Base-by-base conservation (phyloP, 192 early-diverging fungal species). In the Coemansia sp. region DNA sequence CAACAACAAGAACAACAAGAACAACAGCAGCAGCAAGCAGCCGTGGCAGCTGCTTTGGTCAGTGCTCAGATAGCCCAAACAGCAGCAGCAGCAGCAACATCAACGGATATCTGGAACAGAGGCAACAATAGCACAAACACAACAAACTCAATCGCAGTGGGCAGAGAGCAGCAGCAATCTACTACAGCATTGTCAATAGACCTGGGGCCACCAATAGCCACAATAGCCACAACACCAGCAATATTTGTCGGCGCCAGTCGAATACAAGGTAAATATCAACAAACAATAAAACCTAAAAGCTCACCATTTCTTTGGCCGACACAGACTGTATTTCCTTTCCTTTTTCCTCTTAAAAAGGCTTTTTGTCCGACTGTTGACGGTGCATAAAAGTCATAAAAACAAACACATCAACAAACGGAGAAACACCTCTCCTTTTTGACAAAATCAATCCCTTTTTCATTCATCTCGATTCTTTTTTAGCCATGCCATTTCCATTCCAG, bases 161-260 rank as follows among this genome's bases (percentile, higher is more conserved):
- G 19, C 18, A 43, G 21, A n/a, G 55, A 43, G 21, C 6, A 52
- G 39, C 21, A 18, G 39, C 1, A 22, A 6, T 43, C 66, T 40
- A 16, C 40, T 11, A 9, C 60, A 15, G 57, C 45, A 48, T 12
- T 32, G 9, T 61, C 62, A 26, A 39, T 48, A 12, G 41, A 37
- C 36, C 3, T 56, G 26, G 56, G 61, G 22, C 22, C 26, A 16
- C 62, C 66, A 4, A 67, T 81, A 32, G 67, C 73, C 12, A 75
- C 78, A 3, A 75, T 63, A 19, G 59, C 67, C 15, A 80, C 78
- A 19, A 75, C 78, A 3, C 78, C 78, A 3, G 78, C 78, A 21
- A 62, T 80, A 36, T 80, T 80, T 67, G 73, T 80, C 12, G 72
- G 56, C 19, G 16, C 63, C 45, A 69, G 72, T 46, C 36, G 69